phyloP scores from a whole-genome alignment of 2,329 filamentous ascomycete species.

The Xylaria polymorpha region DNA sequence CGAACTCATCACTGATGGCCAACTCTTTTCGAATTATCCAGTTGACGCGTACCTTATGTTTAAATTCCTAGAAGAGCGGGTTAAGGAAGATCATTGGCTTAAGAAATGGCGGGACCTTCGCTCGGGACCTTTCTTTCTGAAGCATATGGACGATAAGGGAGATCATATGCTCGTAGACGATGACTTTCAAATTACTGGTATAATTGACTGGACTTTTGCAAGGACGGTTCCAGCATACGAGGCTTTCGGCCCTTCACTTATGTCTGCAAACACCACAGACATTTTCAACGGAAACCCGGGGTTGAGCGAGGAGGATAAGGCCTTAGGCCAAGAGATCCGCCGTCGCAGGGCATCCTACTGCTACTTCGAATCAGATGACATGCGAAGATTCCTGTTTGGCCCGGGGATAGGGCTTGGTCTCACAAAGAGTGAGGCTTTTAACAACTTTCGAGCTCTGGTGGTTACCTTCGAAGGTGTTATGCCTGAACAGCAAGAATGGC shows the following conservation, averaged over 20 bases:
- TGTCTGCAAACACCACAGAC: conserved; percentile 17
- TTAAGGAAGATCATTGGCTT: conserved; percentile 18
- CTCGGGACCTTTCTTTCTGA: conserved; percentile 25
- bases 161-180: conserved; percentile 29
- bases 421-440: conserved; percentile 18
- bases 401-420: conserved; percentile 37
- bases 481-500: conserved; percentile 36
- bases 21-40: conserved; percentile 21
- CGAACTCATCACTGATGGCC: conserved; percentile 24
- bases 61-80: conserved; percentile 19
- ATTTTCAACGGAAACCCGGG: conserved; percentile 19
- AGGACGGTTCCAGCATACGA: conserved; percentile 30
- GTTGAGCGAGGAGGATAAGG: conserved; percentile 19
- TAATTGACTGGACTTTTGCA: conserved; percentile 31
- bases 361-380: conserved; percentile 37
- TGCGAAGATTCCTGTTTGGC: conserved; percentile 42
- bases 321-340: conserved; percentile 20
- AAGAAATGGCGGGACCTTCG: conserved; percentile 18
- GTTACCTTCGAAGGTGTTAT: conserved; percentile 33
- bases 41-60: conserved; percentile 32
- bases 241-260: conserved; percentile 29
- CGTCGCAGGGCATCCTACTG: conserved; percentile 24
- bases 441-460: conserved; percentile 37
- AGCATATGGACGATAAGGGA: conserved; percentile 29
- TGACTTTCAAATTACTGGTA: conserved; percentile 27